Evolutionary conservation across 345 rosid species (phyloP).

Genomic region (Euphorbia tirucalli): DNA sequence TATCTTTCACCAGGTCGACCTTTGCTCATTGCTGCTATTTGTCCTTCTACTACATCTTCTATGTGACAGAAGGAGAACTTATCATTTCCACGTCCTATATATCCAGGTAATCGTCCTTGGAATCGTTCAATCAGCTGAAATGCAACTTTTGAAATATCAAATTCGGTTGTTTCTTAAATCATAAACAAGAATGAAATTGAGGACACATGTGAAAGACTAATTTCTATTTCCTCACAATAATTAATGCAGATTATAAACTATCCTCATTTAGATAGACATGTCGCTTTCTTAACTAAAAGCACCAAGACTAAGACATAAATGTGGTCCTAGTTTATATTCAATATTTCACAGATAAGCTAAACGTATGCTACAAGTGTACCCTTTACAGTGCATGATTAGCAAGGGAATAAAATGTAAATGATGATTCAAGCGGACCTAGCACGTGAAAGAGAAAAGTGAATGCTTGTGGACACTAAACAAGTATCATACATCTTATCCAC

Average conservation of each 20-base stretch:
- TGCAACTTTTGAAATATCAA: constrained; percentile 8
- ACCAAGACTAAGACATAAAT: neutral
- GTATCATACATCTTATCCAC: too few relatives aligned
- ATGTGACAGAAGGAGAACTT: constrained; percentile 71
- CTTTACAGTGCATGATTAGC: neutral
- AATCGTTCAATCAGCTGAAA: constrained; percentile 79
- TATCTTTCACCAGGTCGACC: constrained; percentile 74
- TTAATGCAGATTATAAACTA: neutral
- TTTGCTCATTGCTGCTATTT: constrained; percentile 67
- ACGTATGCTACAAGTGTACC: neutral
- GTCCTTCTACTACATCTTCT: constrained; percentile 84
- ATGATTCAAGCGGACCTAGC: neutral
- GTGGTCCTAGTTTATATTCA: neutral
- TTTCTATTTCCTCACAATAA: too few relatives aligned
- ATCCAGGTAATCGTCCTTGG: constrained; percentile 81
- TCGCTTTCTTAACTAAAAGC: neutral
- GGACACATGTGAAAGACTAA: neutral
- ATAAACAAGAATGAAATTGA: neutral
- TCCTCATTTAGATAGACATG: neutral
- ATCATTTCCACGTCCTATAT: constrained; percentile 71
- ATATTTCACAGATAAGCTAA: neutral
- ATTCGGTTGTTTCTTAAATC: neutral
- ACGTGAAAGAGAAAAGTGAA: too few relatives aligned
- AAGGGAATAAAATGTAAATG: neutral
- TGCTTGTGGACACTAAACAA: too few relatives aligned